Evolutionary conservation across 2,329 filamentous ascomycete species (phyloP).

Genomic region (Cladophialophora carrionii): DNA sequence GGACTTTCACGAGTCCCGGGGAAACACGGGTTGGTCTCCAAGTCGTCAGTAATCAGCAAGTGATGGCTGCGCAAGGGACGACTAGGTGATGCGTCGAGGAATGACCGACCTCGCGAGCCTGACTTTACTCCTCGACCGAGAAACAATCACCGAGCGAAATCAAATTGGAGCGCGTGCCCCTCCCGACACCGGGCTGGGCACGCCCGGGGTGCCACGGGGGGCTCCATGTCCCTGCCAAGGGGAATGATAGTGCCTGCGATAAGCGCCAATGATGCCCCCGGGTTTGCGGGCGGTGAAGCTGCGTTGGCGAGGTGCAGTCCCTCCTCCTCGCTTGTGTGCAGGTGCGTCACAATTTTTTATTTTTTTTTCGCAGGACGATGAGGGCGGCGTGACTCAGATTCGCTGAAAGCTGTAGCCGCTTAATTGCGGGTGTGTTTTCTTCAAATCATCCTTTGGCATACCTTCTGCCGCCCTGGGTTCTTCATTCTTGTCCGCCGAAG

Average conservation of each 20-base stretch:
- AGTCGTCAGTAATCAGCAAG: neutral
- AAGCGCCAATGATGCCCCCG: neutral
- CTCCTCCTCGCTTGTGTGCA: conserved; percentile 2
- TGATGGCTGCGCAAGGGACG: neutral
- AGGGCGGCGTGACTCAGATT: neutral
- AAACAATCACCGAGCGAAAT: neutral
- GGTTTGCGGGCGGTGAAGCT: conserved; percentile 14
- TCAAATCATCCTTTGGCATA: neutral
- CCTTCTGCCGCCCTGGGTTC: neutral
- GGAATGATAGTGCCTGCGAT: neutral
- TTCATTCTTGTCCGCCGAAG: conserved; percentile 35
- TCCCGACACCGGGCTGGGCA: neutral
- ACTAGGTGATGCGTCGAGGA: neutral
- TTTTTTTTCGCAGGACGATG: neutral
- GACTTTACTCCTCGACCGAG: neutral
- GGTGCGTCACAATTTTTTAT: conserved; percentile 15
- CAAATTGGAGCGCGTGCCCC: conserved; percentile 4
- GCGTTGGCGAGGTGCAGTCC: neutral
- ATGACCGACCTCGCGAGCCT: neutral
- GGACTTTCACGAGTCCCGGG: neutral
- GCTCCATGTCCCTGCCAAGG: conserved; percentile 1
- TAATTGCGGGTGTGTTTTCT: neutral
- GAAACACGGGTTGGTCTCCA: conserved; percentile 3
- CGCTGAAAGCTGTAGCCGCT: neutral
- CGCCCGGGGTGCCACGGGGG: neutral